These are phyloP conservation scores for Roridomyces roridus DNA, from an alignment of 768 basidiomycete species.

Conservation along the genomic window DNA sequence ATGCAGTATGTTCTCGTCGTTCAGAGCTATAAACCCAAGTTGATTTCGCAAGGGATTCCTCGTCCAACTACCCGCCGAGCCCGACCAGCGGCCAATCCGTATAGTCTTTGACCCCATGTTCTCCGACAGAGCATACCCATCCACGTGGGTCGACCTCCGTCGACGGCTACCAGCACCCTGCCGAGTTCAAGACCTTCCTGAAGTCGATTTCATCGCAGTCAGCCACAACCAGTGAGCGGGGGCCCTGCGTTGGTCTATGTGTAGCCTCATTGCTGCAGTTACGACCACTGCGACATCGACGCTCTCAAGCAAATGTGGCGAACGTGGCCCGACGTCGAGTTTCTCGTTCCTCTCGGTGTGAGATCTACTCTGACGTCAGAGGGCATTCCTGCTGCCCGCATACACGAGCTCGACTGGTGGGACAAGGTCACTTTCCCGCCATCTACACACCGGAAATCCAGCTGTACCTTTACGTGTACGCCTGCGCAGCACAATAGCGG, in stretches of 20 bases:
- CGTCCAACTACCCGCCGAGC: constrained; percentile 30
- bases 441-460: background rate
- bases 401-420: constrained; percentile 51
- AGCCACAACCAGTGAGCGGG: constrained; percentile 50
- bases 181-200: constrained; percentile 41
- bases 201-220: constrained; percentile 43
- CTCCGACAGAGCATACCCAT: constrained; percentile 37
- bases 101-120: constrained; percentile 51
- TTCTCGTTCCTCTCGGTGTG: constrained; percentile 46
- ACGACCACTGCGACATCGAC: constrained; percentile 48
- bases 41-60: constrained; percentile 31
- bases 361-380: constrained; percentile 19
- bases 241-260: background rate
- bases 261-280: constrained; percentile 29
- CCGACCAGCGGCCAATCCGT: constrained; percentile 28
- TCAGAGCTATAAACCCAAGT: no score
- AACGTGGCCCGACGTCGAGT: constrained; percentile 33
- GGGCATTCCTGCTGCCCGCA: constrained; percentile 37
- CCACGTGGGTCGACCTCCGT: constrained; percentile 35
- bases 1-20: constrained; percentile 33
- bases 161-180: constrained; percentile 43
- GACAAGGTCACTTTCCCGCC: constrained; percentile 32
- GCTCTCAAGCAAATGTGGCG: constrained; percentile 31
- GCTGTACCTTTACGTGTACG: constrained; percentile 37
- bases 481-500: constrained; percentile 52